Conservation (phyloP, 352 stramenopile species). For the Globisporangium cederbergense region DNA sequence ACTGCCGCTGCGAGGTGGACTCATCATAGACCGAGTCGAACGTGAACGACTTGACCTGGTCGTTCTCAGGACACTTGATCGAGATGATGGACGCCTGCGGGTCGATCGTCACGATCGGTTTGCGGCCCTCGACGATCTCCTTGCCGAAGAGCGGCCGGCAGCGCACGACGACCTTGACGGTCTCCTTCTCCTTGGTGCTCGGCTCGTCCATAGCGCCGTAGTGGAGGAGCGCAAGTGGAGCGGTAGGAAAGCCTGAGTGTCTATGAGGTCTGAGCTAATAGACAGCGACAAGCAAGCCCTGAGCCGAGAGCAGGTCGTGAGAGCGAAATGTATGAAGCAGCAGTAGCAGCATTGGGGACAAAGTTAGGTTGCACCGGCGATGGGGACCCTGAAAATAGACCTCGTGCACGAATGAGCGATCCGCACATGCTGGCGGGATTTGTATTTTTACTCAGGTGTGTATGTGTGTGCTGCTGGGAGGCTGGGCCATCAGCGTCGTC, state of each 20-base stretch:
- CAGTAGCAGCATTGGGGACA: neutral
- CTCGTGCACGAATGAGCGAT: neutral
- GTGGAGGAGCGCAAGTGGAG: no score
- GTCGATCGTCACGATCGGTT: slow-evolving; percentile 81
- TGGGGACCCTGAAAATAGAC: neutral
- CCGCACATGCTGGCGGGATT: no score
- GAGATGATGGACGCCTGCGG: slow-evolving; percentile 54
- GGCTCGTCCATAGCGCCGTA: slow-evolving; percentile 2
- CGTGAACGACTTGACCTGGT: slow-evolving; percentile 84
- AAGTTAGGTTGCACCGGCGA: neutral
- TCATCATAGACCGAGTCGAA: slow-evolving; percentile 92
- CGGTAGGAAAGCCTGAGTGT: no score
- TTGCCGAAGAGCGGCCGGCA: slow-evolving; percentile 86
- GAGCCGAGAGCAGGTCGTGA: neutral
- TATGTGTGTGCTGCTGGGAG: no score
- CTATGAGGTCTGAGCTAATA: neutral
- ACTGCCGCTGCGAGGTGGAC: slow-evolving; percentile 76
- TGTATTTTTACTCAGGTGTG: no score
- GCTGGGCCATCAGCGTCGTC: no score
- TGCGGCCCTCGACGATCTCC: slow-evolving; percentile 76
- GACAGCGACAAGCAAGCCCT: neutral
- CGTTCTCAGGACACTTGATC: slow-evolving; percentile 76
- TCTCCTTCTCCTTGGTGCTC: slow-evolving; percentile 69
- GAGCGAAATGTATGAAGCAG: neutral
- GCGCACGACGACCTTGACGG: slow-evolving; percentile 87